Percentiles rank a stretch among this genome's conserved stretches.
phyloP scores from a whole-genome alignment of 2,329 filamentous ascomycete species.

The Xenoacremonium recifei region DNA sequence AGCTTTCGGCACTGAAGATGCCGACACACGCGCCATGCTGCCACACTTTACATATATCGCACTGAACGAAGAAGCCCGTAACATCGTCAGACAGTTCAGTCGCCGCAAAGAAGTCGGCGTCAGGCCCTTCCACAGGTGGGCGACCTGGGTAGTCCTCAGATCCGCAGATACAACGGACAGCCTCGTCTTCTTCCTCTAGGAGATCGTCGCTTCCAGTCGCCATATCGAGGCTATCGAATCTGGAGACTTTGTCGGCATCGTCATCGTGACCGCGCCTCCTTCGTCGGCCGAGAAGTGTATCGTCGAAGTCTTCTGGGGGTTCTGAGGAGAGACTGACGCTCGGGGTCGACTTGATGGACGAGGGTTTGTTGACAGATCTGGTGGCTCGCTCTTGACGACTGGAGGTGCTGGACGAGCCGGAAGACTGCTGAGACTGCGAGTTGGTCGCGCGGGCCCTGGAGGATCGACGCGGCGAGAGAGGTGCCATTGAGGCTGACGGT shows the following conservation, averaged over 20 bases:
- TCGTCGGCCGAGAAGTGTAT: slow-evolving; percentile 71
- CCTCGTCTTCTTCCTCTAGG: slow-evolving; percentile 81
- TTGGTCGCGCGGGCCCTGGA: slow-evolving; percentile 84
- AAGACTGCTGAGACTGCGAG: slow-evolving; percentile 73
- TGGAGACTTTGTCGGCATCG: slow-evolving; percentile 47
- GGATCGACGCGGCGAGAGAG: slow-evolving; percentile 76
- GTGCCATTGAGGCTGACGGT: slow-evolving; percentile 51
- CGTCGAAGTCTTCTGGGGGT: slow-evolving; percentile 64
- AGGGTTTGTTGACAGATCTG: slow-evolving; percentile 68
- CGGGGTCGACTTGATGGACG: slow-evolving; percentile 74
- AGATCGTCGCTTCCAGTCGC: slow-evolving; percentile 66
- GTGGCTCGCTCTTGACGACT: slow-evolving; percentile 73
- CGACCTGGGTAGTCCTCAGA: slow-evolving; percentile 92
- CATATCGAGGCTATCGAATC: slow-evolving; percentile 49
- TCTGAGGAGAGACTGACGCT: slow-evolving; percentile 71
- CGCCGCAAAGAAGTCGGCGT: slow-evolving; percentile 56
- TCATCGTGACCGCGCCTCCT: slow-evolving; percentile 74
- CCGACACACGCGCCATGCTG: slow-evolving; percentile 97
- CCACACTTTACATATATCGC: slow-evolving; percentile 97
- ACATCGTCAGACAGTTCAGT: slow-evolving; percentile 76
- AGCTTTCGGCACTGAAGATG: slow-evolving; percentile 90
- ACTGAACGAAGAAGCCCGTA: slow-evolving; percentile 95
- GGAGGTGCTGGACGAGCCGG: slow-evolving; percentile 76
- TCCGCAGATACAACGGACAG: slow-evolving; percentile 93
- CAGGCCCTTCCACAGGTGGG: slow-evolving; percentile 60